Evolutionary conservation across 306 rosid genomes (phyloP), one percentile per base, ranked within the genome.

Genomic region (Echinosophora koreensis): DNA sequence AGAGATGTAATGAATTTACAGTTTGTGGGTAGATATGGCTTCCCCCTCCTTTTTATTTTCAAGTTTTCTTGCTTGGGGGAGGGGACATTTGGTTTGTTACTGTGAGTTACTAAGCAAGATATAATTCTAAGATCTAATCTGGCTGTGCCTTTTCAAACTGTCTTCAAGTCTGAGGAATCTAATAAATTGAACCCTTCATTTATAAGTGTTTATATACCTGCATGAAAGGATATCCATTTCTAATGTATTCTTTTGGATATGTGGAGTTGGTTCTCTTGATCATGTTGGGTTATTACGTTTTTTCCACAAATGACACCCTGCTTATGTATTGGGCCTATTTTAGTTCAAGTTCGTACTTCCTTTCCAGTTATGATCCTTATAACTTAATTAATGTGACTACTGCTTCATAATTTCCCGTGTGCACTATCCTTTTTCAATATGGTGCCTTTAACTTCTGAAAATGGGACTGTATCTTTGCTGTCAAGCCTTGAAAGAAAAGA

Each of bases 151-250:
- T 46, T 32, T 17, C 38, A 69, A 58, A n/a, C 16, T 69, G 34
- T 69, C 18, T 60, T 47, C 71, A n/a, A 50, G 8, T 78, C 30
- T 57, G 16, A 44, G 61, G 68, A n/a, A 68, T 54, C 44, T 57
- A 57, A 6, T 68, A 49, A 56, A 28, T 55, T 28, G 22, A 49
- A 66, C 13, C 57, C 37, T 64, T 76, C 15, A 30, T 30, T 63
- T 50, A 35, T 4, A 34, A 5, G n/a, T 3, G 17, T 22, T 47
- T 69, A 11, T 49, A 38, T 34, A 15, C 52, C 41, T 64, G 54
- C 72, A 35, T 71, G 78, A 28, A 70, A 79, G 15, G 4, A 51
- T 61, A 52, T 14, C 16, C 11, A 18, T 52, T 77, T 47, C 16
- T 42, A 50, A 39, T 41, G 35, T 11, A 5, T 39, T 52, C 64